Base-by-base conservation (phyloP, 441 rosid species). In the Erodium moschatum region DNA sequence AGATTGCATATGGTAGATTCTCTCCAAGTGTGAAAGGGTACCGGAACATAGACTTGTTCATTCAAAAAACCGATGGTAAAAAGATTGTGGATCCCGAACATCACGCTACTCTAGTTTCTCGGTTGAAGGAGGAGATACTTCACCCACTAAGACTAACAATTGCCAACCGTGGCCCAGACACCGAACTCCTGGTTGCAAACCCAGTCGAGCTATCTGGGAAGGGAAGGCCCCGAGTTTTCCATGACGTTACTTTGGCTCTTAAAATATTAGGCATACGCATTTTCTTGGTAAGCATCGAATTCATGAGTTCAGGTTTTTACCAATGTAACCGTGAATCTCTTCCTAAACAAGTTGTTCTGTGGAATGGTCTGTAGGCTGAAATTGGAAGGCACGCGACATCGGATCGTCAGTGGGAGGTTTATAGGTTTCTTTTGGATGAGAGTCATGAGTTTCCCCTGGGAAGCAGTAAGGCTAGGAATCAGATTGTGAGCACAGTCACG, bases 181-280 rank as follows among this genome's bases (percentile, higher is more conserved):
- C 85, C 1, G 88, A 84, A 74, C 81, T 86, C 12, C 65, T 85
- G 66, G 83, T 85, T 24, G 88, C 91, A 4, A 83, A 86, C 77
- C 91, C 87, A 18, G 88, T 81, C 11, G 88, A 86, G 64, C 65
- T 83, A 50, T 86, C 86, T 15, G 88, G 88, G 4, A 84, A 81
- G 67, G 88, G 88, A 76, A 81, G 91, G 67, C 88, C 91, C 27
- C 81, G 88, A 2, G 91, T 86, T 46, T 83, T 86, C 76, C 79
- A 80, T 6, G 86, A 86, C 74, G 83, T 86, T 60, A 82, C 87
- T 10, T 74, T 76, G 46, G 87, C 91, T 15, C 83, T 86, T 61
- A 79, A 79, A 74, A 70, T 67, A 29, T 76, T 86, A 0, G 79
- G 80, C 66, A 72, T 79, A 61, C 77, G 87, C 72, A 78, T 86